Evolutionary conservation across 2,329 filamentous ascomycete species (phyloP).

Genomic region (Dothideomycetes sp.): DNA sequence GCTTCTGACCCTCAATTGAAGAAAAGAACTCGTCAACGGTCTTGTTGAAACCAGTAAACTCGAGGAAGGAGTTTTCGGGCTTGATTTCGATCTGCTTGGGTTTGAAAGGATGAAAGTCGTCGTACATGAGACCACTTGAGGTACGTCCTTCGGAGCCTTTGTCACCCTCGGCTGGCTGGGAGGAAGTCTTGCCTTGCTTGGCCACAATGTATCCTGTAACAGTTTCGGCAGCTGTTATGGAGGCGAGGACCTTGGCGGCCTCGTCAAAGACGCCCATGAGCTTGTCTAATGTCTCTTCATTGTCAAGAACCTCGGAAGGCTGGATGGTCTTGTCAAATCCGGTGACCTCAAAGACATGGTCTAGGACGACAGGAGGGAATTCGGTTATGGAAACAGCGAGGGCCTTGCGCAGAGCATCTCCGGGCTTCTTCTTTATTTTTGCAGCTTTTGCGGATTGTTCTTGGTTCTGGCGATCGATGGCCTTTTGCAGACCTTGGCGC

Average conservation of each 20-base stretch:
- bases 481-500: constrained; percentile 57
- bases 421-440: constrained; percentile 65
- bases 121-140: constrained; percentile 55
- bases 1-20: constrained; percentile 85
- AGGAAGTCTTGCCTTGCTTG: constrained; percentile 20
- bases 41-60: constrained; percentile 79
- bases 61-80: constrained; percentile 56
- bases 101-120: constrained; percentile 90
- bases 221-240: constrained; percentile 55
- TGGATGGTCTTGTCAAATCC: constrained; percentile 60
- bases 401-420: constrained; percentile 68
- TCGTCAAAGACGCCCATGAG: constrained; percentile 61
- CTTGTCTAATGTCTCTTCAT: constrained; percentile 53
- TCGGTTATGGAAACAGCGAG: constrained; percentile 80
- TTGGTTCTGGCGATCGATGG: constrained; percentile 49
- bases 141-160: constrained; percentile 34
- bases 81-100: constrained; percentile 70
- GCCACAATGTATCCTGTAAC: constrained; percentile 85
- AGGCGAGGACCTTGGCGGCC: constrained; percentile 59
- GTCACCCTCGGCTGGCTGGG: constrained; percentile 25
- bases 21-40: constrained; percentile 97
- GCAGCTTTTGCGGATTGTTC: constrained; percentile 33
- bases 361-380: constrained; percentile 75
- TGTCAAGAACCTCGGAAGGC: constrained; percentile 60
- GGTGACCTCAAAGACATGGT: constrained; percentile 67